These are phyloP conservation scores for Irpex sp. DNA, from an alignment of 1,284 basidiomycete genomes.

Conservation along the genomic window DNA sequence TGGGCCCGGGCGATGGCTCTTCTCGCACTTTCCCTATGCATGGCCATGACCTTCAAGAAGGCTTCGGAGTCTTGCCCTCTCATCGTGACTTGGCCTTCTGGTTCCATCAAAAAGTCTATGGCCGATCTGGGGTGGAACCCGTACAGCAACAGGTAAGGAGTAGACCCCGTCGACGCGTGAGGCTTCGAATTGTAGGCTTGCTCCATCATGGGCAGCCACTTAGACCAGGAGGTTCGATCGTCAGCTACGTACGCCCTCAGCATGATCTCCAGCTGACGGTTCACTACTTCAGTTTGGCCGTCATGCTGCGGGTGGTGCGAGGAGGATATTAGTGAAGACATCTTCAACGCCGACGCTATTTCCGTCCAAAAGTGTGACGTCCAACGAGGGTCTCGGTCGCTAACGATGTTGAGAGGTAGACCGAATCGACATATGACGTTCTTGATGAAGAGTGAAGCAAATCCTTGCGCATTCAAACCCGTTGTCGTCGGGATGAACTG, in stretches of 20 bases:
- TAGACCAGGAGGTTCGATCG: background rate
- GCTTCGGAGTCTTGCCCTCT: background rate
- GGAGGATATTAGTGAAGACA: conserved; percentile 23
- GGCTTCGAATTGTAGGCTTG: background rate
- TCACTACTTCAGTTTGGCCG: conserved; percentile 17
- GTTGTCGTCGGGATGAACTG: conserved; percentile 29
- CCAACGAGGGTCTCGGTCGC: conserved; percentile 26
- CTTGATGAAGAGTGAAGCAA: conserved; percentile 18
- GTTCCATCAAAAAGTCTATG: background rate
- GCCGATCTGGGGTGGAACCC: background rate
- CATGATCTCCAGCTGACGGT: conserved; percentile 13
- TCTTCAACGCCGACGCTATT: conserved; percentile 14
- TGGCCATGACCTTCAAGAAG: background rate
- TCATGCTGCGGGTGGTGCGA: conserved; percentile 20
- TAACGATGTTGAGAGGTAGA: conserved; percentile 22
- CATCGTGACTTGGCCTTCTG: no score
- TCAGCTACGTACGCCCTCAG: background rate
- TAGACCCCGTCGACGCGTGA: background rate
- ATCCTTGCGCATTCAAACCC: conserved; percentile 8
- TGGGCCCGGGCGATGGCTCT: conserved; percentile 16
- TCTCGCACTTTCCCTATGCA: conserved; percentile 13
- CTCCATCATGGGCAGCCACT: background rate
- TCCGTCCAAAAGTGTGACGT: conserved; percentile 23
- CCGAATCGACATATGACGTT: conserved; percentile 19
- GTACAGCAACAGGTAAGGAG: background rate